Percentiles rank a stretch among this genome's conserved stretches.
These are phyloP conservation scores for Pestalotiopsis sp. DNA, from an alignment of 2,329 filamentous ascomycete genomes.

Conservation along the genomic window DNA sequence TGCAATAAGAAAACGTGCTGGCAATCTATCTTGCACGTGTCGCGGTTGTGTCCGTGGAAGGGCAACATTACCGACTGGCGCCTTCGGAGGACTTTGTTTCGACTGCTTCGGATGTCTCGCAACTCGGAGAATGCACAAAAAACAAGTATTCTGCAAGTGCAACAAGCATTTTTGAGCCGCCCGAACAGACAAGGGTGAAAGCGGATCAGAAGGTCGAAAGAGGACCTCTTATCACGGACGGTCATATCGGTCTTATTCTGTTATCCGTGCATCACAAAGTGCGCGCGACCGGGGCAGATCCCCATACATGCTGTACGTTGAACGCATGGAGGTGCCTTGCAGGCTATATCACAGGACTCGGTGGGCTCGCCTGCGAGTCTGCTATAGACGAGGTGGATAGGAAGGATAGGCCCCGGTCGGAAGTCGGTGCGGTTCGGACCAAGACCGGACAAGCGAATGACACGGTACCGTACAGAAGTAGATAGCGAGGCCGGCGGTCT, in stretches of 20 bases:
- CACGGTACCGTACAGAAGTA: background rate
- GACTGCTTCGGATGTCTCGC: background rate
- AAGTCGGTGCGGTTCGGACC: background rate
- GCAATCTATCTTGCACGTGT: background rate
- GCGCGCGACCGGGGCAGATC: background rate
- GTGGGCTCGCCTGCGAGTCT: background rate
- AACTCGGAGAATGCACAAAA: background rate
- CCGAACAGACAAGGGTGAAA: background rate
- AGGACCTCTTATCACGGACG: background rate
- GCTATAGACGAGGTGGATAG: background rate
- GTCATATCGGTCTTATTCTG: background rate
- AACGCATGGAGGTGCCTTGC: too few species aligned
- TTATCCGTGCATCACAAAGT: background rate
- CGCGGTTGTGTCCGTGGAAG: background rate
- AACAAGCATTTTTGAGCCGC: background rate
- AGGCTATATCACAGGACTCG: background rate
- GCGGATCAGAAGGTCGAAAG: background rate
- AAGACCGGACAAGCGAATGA: conserved; percentile 1
- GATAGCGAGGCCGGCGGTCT: background rate
- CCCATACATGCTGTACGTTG: background rate
- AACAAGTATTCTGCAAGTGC: background rate
- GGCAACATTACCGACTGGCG: background rate
- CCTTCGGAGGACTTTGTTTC: background rate
- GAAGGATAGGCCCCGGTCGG: background rate
- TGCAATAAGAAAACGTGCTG: background rate